Base-by-base conservation (phyloP, 805 yeast genomes). In the Yarrowia sp. region DNA sequence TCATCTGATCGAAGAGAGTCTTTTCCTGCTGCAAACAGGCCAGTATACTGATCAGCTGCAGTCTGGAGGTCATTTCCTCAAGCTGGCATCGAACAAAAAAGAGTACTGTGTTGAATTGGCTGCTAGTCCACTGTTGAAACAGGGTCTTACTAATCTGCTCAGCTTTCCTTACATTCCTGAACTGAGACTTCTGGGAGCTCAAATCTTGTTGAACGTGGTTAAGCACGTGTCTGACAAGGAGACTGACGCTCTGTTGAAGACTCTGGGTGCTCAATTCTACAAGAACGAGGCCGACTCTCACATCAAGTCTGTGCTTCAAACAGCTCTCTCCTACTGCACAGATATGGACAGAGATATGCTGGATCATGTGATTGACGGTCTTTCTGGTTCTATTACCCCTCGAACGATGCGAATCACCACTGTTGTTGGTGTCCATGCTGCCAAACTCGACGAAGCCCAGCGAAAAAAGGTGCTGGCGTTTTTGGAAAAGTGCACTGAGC, bases 61-160 rank as follows among this genome's bases (percentile, higher is more conserved):
- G 15, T 59, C 65, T 11, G 65, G 65, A 59, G 65, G 65, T 9
- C 65, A 59, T 8, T 45, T 59, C 7, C 12, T 59, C 5, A 59
- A 59, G 16, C 65, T 64, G 11, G 68, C 68, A 0, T 38, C 68
- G n/a, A 64, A 64, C 48, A 64, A 52, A 16, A 64, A 41, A 10
- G 45, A 52, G 5, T 64, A 64, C 36, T 52, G 68, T 22, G 41
- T 14, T 2, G 65, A 64, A 35, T 10, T 59, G 35, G 16, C 15
- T 0, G 32, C 41, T 8, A 43, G 52, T n/a, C 65, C 65, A 1
- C 16, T 59, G 4, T 14, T 59, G 2, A 59, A 59, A 11, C 52
- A 59, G 4, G 65, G 35, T 7, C 52, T 59, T 1, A 59, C 65
- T 4, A 59, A 59, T 11, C 52, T 59, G 14, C 52, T 59, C 5